Evolutionary conservation across 805 yeast genomes (phyloP).

Genomic region (Kodamaea laetipori): DNA sequence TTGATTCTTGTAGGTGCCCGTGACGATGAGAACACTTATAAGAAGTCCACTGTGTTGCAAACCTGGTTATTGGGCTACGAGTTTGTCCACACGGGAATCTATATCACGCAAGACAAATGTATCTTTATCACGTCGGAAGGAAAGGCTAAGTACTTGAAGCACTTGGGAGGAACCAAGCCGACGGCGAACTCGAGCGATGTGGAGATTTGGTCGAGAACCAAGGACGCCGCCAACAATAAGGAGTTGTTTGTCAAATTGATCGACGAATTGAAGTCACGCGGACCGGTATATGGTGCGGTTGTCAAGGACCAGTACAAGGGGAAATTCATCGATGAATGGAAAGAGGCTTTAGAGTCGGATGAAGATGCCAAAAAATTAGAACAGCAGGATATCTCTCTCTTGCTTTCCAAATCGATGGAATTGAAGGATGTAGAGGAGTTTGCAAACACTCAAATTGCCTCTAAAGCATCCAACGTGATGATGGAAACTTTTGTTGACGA

Average conservation of each 20-base stretch:
- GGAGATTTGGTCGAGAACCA: conserved; percentile 72
- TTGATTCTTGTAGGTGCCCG: conserved; percentile 80
- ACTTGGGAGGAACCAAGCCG: conserved; percentile 47
- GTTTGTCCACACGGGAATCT: conserved; percentile 86
- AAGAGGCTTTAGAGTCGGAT: conserved; percentile 31
- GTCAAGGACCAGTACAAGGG: conserved; percentile 80
- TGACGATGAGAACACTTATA: conserved; percentile 87
- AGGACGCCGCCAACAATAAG: conserved; percentile 77
- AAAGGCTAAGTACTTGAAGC: conserved; percentile 77
- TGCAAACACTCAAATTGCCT: conserved; percentile 62
- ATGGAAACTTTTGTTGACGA: conserved; percentile 84
- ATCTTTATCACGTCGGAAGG: conserved; percentile 77
- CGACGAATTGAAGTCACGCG: conserved; percentile 43
- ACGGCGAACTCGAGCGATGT: conserved; percentile 43
- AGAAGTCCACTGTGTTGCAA: conserved; percentile 82
- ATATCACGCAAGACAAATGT: conserved; percentile 59
- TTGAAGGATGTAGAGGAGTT: conserved; percentile 80
- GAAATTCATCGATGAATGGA: conserved; percentile 84
- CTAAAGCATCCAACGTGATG: conserved; percentile 74
- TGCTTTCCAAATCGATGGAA: conserved; percentile 61
- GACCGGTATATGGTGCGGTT: conserved; percentile 61
- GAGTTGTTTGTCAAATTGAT: conserved; percentile 62
- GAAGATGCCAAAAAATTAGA: conserved; percentile 10
- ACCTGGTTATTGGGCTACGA: conserved; percentile 94
- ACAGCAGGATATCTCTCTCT: conserved; percentile 32